A percentile compares a stretch with the other conserved stretches of the same genome.
These are phyloP conservation scores for Geotrichum citri-aurantii DNA, from an alignment of 1,139 yeast genomes.

Conservation along the genomic window DNA sequence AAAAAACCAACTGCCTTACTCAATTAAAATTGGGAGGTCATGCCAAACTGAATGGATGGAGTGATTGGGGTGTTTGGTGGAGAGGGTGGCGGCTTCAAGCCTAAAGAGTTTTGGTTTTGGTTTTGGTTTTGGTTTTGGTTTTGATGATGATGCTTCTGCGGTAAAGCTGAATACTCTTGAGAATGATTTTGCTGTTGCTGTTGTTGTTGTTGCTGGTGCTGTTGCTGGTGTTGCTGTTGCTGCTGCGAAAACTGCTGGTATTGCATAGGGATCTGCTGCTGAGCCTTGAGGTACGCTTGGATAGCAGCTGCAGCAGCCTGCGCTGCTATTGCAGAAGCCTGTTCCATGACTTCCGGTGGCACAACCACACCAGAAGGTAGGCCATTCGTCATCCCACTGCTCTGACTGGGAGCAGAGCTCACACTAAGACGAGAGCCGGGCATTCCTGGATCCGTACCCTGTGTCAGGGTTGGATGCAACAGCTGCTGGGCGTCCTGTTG, in stretches of 20 bases:
- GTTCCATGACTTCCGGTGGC: constrained; percentile 13
- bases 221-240: constrained; percentile 17
- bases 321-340: constrained; percentile 11
- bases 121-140: background rate
- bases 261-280: constrained; percentile 2
- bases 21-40: background rate
- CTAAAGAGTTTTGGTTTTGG: background rate
- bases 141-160: background rate
- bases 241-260: constrained; percentile 13
- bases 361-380: constrained; percentile 4
- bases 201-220: background rate
- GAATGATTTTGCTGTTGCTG: background rate
- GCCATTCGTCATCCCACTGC: background rate
- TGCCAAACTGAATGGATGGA: background rate
- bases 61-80: background rate
- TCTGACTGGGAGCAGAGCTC: background rate
- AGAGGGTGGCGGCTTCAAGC: background rate
- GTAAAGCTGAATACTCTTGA: background rate
- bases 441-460: background rate
- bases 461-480: constrained; percentile 4
- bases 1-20: too few species aligned
- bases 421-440: background rate
- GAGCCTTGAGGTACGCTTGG: constrained; percentile 9
- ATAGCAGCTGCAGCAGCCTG: constrained; percentile 11
- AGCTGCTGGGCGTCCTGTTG: background rate